These are phyloP conservation scores for Venturia asperata DNA, from an alignment of 2,329 filamentous ascomycete genomes.

Conservation along the genomic window DNA sequence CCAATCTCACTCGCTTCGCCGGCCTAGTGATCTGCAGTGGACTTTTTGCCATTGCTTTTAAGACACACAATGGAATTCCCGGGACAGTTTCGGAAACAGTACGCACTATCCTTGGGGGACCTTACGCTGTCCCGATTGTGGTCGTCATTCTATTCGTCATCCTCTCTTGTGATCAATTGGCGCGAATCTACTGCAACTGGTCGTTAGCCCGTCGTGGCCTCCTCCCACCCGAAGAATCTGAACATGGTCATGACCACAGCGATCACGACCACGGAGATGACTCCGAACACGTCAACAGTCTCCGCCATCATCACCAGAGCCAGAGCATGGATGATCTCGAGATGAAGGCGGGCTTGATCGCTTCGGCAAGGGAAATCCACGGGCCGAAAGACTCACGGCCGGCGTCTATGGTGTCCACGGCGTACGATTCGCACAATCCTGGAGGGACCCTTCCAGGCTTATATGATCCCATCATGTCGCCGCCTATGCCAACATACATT, in stretches of 20 bases:
- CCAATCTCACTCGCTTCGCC: slow-evolving; percentile 13
- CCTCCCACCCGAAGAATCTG: slow-evolving; percentile 1
- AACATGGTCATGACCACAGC: neutral
- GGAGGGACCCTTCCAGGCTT: neutral
- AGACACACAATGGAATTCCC: slow-evolving; percentile 1
- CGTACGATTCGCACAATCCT: neutral
- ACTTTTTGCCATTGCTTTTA: neutral
- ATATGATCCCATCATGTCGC: slow-evolving; percentile 10
- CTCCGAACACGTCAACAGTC: neutral
- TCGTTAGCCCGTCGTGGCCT: neutral
- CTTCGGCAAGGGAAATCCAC: neutral
- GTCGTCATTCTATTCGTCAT: slow-evolving; percentile 4
- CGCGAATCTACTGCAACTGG: slow-evolving; percentile 10
- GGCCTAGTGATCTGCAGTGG: neutral
- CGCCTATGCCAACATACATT: neutral
- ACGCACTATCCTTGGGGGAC: slow-evolving; percentile 3
- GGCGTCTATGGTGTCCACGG: neutral
- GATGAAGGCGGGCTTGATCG: slow-evolving; percentile 9
- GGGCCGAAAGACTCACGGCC: neutral
- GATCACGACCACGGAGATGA: neutral
- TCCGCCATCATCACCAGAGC: neutral
- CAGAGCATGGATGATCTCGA: slow-evolving; percentile 7
- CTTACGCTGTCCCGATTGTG: slow-evolving; percentile 1
- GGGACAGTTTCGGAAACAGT: neutral
- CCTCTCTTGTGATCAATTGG: neutral